Conservation (phyloP, 805 yeast genomes). For the Kurtzmaniella cleridarum region DNA sequence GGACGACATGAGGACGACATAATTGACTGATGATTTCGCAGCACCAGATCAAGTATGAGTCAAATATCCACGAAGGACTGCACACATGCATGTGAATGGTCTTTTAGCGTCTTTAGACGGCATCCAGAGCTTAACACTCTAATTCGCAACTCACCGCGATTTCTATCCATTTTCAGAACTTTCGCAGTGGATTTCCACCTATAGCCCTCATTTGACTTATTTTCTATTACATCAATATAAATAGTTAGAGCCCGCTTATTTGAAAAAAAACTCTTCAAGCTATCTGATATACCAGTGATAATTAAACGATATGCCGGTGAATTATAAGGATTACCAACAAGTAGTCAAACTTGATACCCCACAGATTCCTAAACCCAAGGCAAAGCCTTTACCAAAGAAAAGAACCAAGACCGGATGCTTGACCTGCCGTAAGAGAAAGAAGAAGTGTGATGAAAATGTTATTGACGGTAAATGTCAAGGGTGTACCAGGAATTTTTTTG, state of each 20-base stretch:
- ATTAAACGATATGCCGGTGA: slow-evolving; percentile 16
- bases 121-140: neutral
- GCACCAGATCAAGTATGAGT: too few relatives aligned
- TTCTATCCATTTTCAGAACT: slow-evolving; percentile 2
- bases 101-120: too few relatives aligned
- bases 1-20: too few relatives aligned
- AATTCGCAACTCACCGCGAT: slow-evolving; percentile 2
- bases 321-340: slow-evolving; percentile 33
- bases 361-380: slow-evolving; percentile 3
- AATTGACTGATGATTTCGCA: too few relatives aligned
- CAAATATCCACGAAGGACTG: too few relatives aligned
- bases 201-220: neutral
- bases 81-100: too few relatives aligned
- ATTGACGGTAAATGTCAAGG: slow-evolving; percentile 41
- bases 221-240: too few relatives aligned
- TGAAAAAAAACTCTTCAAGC: too few relatives aligned
- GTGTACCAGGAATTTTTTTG: slow-evolving; percentile 39
- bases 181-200: slow-evolving; percentile 1
- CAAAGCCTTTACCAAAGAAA: slow-evolving; percentile 12
- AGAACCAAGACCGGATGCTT: slow-evolving; percentile 51
- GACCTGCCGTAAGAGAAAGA: slow-evolving; percentile 58
- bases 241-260: too few relatives aligned
- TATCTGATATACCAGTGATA: too few relatives aligned
- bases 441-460: slow-evolving; percentile 54
- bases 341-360: slow-evolving; percentile 25